Conservation (phyloP, 140 eudicot species). For the Senecio squalidus region DNA sequence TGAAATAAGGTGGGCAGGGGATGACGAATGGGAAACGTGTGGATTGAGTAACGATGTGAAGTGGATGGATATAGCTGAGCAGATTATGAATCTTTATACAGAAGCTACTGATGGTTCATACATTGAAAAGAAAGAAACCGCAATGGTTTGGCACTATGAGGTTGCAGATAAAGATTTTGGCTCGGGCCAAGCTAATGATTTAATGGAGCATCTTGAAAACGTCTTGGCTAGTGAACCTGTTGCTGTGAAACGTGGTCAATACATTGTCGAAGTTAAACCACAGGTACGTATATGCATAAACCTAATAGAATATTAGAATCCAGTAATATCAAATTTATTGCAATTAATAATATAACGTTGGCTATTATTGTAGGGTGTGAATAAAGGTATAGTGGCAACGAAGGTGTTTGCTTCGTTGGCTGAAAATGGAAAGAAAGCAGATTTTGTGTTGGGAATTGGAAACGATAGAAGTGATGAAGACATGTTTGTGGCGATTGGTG, state of each 20-base stretch:
- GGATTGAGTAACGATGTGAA: slow-evolving; percentile 18
- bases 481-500: slow-evolving; percentile 26
- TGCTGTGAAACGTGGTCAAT: slow-evolving; percentile 41
- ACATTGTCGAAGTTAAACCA: slow-evolving; percentile 40
- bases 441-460: slow-evolving; percentile 46
- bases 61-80: slow-evolving; percentile 39
- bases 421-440: slow-evolving; percentile 30
- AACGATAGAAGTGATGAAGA: slow-evolving; percentile 54
- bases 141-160: slow-evolving; percentile 43
- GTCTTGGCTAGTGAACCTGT: slow-evolving; percentile 45
- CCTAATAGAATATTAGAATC: too few species aligned
- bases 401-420: slow-evolving; percentile 35
- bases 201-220: slow-evolving; percentile 41
- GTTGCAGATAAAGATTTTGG: slow-evolving; percentile 39
- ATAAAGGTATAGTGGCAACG: slow-evolving; percentile 46
- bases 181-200: slow-evolving; percentile 38
- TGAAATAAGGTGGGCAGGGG: slow-evolving; percentile 30
- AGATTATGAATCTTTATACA: slow-evolving; percentile 34
- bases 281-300: slow-evolving; percentile 21
- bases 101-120: slow-evolving; percentile 43
- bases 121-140: slow-evolving; percentile 38
- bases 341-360: too few species aligned
- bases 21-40: slow-evolving; percentile 37
- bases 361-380: slow-evolving; percentile 36
- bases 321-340: too few species aligned